Evolutionary conservation across 2,329 filamentous ascomycete species (phyloP).

Genomic region (Fusarium musae): DNA sequence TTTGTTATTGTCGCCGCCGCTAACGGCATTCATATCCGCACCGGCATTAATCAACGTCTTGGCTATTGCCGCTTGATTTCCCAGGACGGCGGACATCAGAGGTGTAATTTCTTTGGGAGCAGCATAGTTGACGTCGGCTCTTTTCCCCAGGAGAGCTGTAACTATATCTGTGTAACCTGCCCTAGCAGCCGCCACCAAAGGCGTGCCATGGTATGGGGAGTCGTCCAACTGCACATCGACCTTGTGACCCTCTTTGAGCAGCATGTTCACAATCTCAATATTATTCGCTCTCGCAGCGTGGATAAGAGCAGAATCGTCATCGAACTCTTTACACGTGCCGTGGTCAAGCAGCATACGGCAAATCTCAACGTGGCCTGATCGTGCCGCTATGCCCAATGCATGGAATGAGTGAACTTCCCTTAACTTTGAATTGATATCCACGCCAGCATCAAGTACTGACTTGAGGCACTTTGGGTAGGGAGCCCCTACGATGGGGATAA

Average conservation of each 20-base stretch:
- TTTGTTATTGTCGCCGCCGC: too few species aligned
- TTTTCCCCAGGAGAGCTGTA: neutral
- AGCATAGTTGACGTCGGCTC: neutral
- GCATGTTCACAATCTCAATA: neutral
- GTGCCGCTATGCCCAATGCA: neutral
- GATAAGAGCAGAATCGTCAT: neutral
- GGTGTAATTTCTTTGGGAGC: neutral
- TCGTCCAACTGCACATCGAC: neutral
- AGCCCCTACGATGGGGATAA: neutral
- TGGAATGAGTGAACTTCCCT: neutral
- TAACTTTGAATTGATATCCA: neutral
- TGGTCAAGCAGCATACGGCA: neutral
- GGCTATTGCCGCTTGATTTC: neutral
- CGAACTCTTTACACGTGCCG: neutral
- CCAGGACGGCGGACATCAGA: neutral
- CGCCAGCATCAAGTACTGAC: neutral
- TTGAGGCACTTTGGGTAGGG: neutral
- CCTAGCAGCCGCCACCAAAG: neutral
- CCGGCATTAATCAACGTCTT: neutral
- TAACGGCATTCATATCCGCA: neutral
- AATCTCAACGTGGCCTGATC: rapidly evolving
- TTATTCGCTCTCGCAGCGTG: neutral
- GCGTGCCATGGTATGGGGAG: neutral
- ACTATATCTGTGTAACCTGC: neutral
- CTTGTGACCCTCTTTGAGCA: neutral